Percentiles rank a stretch among this genome's conserved stretches.
Evolutionary conservation across 2,329 filamentous ascomycete species (phyloP).

Genomic region (Aureobasidium sp.): DNA sequence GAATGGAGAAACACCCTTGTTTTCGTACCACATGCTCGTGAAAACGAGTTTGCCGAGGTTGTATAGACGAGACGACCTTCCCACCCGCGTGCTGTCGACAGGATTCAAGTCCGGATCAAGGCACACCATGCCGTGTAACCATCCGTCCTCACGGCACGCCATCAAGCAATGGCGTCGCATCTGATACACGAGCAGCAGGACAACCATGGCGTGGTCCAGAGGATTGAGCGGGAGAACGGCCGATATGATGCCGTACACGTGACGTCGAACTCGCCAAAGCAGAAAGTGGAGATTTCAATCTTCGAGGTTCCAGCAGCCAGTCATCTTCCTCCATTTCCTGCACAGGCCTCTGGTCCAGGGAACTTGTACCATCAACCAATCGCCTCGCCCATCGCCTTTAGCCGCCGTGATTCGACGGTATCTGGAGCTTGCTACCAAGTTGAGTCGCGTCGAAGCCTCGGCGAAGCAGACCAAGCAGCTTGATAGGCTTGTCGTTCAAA

Average conservation of each 20-base stretch:
- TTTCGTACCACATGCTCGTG: neutral
- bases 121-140: constrained; percentile 3
- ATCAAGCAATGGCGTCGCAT: neutral
- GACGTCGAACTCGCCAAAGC: neutral
- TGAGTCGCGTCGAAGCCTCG: constrained; percentile 11
- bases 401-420: constrained; percentile 10
- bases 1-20: neutral
- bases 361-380: constrained; percentile 14
- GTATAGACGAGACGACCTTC: neutral
- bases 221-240: neutral
- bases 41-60: neutral
- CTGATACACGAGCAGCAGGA: neutral
- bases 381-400: constrained; percentile 8
- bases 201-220: neutral
- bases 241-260: neutral
- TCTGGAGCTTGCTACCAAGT: constrained; percentile 4
- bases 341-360: constrained; percentile 9
- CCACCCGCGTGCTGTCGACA: neutral
- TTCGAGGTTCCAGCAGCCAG: constrained; percentile 1
- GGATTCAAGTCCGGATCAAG: neutral
- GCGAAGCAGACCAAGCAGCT: constrained; percentile 6
- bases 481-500: constrained; percentile 11
- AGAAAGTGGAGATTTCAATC: constrained; percentile 11
- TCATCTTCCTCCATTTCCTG: constrained; percentile 5
- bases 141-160: neutral